Base-by-base conservation (phyloP, 345 rosid genomes). In the Pugionium cornutum region DNA sequence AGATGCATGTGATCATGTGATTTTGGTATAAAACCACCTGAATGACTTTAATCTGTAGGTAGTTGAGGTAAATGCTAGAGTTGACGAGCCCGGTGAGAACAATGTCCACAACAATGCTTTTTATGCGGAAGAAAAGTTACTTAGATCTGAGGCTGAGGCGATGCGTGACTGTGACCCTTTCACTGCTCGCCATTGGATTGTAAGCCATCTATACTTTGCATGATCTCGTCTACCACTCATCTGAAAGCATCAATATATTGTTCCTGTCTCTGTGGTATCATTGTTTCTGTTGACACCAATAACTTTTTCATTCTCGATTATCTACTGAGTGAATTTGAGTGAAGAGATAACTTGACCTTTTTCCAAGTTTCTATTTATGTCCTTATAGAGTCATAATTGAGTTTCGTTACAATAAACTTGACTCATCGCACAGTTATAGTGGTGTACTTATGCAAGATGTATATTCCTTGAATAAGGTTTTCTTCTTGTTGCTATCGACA, bases 131-230 rank as follows among this genome's bases (percentile, higher is more conserved):
- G 96, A 91, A 82, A 83, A 76, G 25, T 66, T 91, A 59, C 91
- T 91, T 33, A 81, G 54, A 76, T 81, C 91, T 1, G 97, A 91
- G 73, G 66, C 77, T 76, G 76, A 83, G 80, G 97, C 96, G 9
- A 88, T 70, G 94, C 81, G 97, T 66, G 91, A 84, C 54, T 88
- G 96, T 69, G 83, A 86, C 72, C 86, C 96, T 53, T 63, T 81
- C 66, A 61, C 87, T 8, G 97, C 96, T 49, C 91, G 97, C 73
- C 91, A 86, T 55, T 91, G 97, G 97, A 86, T 88, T 71, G 97
- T 91, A 85, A 81, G 96, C 34, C 47, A 63, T 51, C 47, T 61
- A 18, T n/a, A 53, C 57, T 28, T 73, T 66, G 25, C 62, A 64
- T 10, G 61, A 50, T 64, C 65, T 50, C 31, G 30, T 29, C 29